Base-by-base conservation (phyloP, 2,329 filamentous ascomycete species). In the Coniochaeta ligniaria region DNA sequence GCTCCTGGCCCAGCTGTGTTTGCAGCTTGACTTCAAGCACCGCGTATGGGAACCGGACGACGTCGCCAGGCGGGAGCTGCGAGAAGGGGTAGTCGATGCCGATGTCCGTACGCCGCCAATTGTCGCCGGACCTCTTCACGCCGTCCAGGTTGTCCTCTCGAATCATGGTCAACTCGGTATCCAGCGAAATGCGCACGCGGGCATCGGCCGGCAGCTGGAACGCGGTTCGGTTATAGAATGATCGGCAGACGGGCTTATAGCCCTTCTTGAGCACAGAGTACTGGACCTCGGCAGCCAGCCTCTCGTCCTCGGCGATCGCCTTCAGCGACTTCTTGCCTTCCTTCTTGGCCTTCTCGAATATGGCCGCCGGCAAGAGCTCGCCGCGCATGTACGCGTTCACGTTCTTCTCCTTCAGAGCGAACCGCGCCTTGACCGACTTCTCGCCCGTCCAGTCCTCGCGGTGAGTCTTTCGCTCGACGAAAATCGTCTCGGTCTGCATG, bases 381-480 rank as follows among this genome's bases (percentile, higher is more conserved):
- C 95, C 95, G 58, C 83, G 82, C 75, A 99, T 79, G 73, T 93
- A 99, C 16, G 91, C 83, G 71, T 98, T 98, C 70, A 99, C 89
- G 64, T 97, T 91, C 82, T 99, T 99, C 78, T 99, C 95, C 79
- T 99, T 98, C 65, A 95, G 82, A 9, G 90, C 83, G 71, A 99
- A 99, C 50, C 95, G 90, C 50, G 95, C 94, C 79, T 99, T 99
- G 76, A 99, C 95, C 1, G 94, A 98, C 78, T 98, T 96, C 74
- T 99, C 95, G 61, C 95, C 95, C 0, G 95, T 99, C 95, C 95
- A 99, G 74, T 99, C 95, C 75, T 99, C 95, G 43, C 95, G 89
- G 78, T 99, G 95, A 0, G 95, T 99, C 78, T 99, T 99, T 64
- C 95, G 86, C 79, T 99, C 95, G 26, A 99, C 89, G 70, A 98